Evolutionary conservation across 75 land plant species (phyloP), one percentile per base, ranked within the genome.

Genomic region (Cryptomeria japonica): DNA sequence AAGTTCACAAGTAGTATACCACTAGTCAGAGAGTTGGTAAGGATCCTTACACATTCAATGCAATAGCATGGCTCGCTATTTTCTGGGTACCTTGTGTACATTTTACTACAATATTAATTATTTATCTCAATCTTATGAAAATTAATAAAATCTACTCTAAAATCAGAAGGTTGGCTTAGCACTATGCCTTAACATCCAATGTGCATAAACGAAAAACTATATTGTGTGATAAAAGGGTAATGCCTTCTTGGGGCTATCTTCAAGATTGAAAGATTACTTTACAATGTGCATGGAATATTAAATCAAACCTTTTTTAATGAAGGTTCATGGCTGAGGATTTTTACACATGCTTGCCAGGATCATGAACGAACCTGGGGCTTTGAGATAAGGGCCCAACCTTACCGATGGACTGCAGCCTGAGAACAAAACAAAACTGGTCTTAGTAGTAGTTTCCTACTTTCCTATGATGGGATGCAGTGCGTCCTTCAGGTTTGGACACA

Each of bases 401-500:
- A 19, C 38, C 2, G 12, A 25, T 34, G 11, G 36, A 64, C 70
- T 31, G 8, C n/a, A 25, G 70, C 6, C n/a, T 25, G 70, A 64
- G 31, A 64, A 64, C 31, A 7, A 64, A 64, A 22, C 4, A 25
- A 61, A 25, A 64, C 70, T 22, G 1, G 34, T 22, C 8, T 88
- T 70, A 93, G 84, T 93, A 93, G 80, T 93, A 93, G 86, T 93
- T 91, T 28, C 93, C 93, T 47, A 91, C 84, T 75, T 93, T 93
- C 44, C 93, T 89, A 83, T 93, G 91, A 49, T 93, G 93, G 19
- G 92, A 88, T 42, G 93, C 93, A 14, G 93, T 93, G 46, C 88
- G 68, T 56, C 89, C 91, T 68, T 93, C 93, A 5, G 93, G 89
- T 58, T 93, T 93, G 5, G 93, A 89, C 14, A 93, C 93, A 84